Base-by-base conservation (phyloP, 768 basidiomycete species). In the Tricholoma matsutake region DNA sequence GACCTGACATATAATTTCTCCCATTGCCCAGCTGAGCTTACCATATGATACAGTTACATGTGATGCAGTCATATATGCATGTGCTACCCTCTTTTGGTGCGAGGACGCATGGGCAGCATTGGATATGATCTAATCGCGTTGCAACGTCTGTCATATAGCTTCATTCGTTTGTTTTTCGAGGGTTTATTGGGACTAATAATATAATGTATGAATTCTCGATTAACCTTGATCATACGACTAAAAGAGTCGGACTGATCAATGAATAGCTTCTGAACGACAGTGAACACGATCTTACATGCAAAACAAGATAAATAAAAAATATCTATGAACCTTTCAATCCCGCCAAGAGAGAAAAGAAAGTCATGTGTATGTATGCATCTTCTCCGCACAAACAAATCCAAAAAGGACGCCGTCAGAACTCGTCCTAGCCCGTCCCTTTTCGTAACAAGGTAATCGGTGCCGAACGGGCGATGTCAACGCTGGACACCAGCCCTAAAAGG, bases 381-480 rank as follows among this genome's bases (percentile, higher is more conserved):
- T 61, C 64, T 9, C 34, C 52, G n/a, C 65, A 68, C 67, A 61
- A 67, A 55, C 65, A 64, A 25, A 34, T 59, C 54, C 60, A 60
- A 57, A 14, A 39, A 57, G 59, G 72, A 80, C 80, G 79, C 81
- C 83, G 66, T 85, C 83, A 80, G 83, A 83, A 56, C 79, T 32
- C 61, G 62, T 67, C 60, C 62, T 60, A 75, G 82, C 83, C 81
- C 83, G 83, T 84, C 80, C 83, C 83, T 84, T 80, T 82, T 64
- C 66, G 75, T 81, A 85, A 85, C 83, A 85, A 85, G 83, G 75
- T 75, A 74, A 63, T 66, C 73, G 80, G 80, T 81, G 83, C 83
- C 83, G 78, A 83, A 85, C 83, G 82, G 82, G 78, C 83, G 79
- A 83, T 81, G 81, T 85, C 83, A 85, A 73, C 65, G 81, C 78